Percentiles rank a stretch among this genome's conserved stretches.
Evolutionary conservation across 2,329 filamentous ascomycete species (phyloP).

Genomic region (Parasarocladium wereldwijsianum): DNA sequence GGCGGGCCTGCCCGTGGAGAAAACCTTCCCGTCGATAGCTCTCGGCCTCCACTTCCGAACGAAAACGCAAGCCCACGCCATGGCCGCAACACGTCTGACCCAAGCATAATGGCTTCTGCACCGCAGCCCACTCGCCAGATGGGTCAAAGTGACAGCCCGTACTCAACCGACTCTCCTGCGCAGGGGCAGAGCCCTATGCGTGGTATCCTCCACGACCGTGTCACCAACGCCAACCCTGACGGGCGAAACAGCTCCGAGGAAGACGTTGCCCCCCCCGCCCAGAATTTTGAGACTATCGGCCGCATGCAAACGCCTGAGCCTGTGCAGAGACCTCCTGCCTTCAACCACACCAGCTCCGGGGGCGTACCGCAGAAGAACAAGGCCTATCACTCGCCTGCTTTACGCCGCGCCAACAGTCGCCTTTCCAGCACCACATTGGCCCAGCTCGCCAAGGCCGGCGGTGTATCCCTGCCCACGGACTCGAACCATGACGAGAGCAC

Average conservation of each 20-base stretch:
- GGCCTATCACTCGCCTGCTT: conserved; percentile 61
- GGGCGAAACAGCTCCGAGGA: conserved; percentile 39
- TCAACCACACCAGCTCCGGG: conserved; percentile 39
- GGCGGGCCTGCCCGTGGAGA: conserved; percentile 31
- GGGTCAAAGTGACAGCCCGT: conserved; percentile 11
- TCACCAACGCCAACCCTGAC: conserved; percentile 32
- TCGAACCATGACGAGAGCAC: conserved; percentile 15
- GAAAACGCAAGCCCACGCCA: conserved; percentile 20
- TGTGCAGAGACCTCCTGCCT: conserved; percentile 63
- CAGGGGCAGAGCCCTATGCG: conserved; percentile 21
- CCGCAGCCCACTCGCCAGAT: conserved; percentile 13
- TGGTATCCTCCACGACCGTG: conserved; percentile 26
- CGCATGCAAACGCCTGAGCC: conserved; percentile 55
- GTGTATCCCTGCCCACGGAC: conserved; percentile 27
- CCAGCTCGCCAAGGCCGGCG: conserved; percentile 61
- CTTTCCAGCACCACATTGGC: conserved; percentile 71
- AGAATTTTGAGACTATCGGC: conserved; percentile 38
- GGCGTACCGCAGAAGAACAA: conserved; percentile 47
- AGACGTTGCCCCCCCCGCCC: conserved; percentile 28
- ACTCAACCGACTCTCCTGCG: conserved; percentile 17
- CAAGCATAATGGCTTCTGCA: conserved; percentile 14
- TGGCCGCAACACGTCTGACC: conserved; percentile 33
- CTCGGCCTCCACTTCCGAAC: conserved; percentile 19
- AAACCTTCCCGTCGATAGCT: conserved; percentile 30
- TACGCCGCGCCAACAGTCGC: conserved; percentile 68